Percentiles rank a stretch among this genome's conserved stretches.
Conservation (phyloP, 257 asterid genomes). For the Primulina tabacum region DNA sequence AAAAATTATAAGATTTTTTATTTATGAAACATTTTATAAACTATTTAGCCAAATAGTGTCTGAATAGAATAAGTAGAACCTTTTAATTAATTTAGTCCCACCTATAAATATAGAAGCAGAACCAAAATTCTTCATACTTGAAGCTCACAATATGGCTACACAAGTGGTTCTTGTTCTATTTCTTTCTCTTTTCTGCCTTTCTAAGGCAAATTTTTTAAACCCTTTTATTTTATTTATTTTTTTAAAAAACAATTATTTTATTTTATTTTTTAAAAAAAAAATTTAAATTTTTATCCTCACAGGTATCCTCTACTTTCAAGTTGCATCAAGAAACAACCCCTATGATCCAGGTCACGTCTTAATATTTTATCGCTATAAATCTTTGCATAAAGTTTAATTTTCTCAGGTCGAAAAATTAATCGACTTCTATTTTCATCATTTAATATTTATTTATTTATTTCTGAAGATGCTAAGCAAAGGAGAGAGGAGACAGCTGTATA, state of each 20-base stretch:
- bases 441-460: too few relatives aligned
- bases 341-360: conserved; percentile 28
- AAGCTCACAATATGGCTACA: conserved; percentile 25
- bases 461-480: too few relatives aligned
- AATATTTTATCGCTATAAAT: too few relatives aligned
- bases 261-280: not conserved
- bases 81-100: not conserved
- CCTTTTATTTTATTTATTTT: not conserved
- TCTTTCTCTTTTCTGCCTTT: conserved; percentile 31
- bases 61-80: too few relatives aligned
- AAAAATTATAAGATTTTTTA: too few relatives aligned
- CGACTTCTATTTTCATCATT: too few relatives aligned
- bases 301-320: conserved; percentile 38
- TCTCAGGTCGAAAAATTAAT: too few relatives aligned
- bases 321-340: conserved; percentile 31
- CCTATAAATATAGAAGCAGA: conserved; percentile 21
- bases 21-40: too few relatives aligned
- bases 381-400: too few relatives aligned
- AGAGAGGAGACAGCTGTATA: too few relatives aligned
- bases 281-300: conserved; percentile 5
- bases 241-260: not conserved
- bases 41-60: too few relatives aligned
- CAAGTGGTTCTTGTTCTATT: conserved; percentile 24
- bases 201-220: conserved; percentile 22
- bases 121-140: conserved; percentile 1